Evolutionary conservation across 441 rosid species (phyloP).

Genomic region (Adansonia gregorii): DNA sequence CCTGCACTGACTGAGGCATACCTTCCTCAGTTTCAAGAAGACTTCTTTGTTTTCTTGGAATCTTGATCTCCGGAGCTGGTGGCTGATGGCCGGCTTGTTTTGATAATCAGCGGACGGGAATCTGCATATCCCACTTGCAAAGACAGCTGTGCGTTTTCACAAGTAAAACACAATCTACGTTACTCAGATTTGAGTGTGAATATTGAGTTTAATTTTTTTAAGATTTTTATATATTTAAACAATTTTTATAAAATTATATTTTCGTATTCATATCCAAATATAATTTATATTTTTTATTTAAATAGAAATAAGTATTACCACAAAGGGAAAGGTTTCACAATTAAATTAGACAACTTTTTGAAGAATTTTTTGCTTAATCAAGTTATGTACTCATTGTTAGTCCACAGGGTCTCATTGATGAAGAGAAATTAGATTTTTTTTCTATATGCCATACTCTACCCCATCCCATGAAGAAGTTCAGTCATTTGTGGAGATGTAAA

Average conservation of each 20-base stretch:
- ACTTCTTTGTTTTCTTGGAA: neutral
- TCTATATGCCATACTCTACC: conserved; percentile 3
- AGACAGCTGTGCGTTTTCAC: neutral
- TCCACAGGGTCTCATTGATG: neutral
- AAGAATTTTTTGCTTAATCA: neutral
- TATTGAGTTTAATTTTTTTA: too few relatives aligned
- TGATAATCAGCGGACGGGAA: neutral
- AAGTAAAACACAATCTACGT: neutral
- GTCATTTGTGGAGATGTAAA: neutral
- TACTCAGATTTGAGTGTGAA: too few relatives aligned
- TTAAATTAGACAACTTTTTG: neutral
- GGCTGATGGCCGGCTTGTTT: neutral
- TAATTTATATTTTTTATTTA: too few relatives aligned
- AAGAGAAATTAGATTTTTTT: neutral
- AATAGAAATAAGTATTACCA: neutral
- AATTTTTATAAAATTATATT: too few relatives aligned
- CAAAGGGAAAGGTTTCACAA: neutral
- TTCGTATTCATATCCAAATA: too few relatives aligned
- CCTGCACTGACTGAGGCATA: conserved; percentile 28
- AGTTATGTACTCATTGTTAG: neutral
- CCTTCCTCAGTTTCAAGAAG: conserved; percentile 31
- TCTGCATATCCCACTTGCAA: neutral
- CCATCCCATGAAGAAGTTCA: neutral
- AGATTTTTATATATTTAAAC: too few relatives aligned
- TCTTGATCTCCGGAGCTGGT: neutral